A percentile compares a stretch with the other conserved stretches of the same genome.
phyloP scores from a whole-genome alignment of 2,329 filamentous ascomycete species.

The Nannizzia gypsea region DNA sequence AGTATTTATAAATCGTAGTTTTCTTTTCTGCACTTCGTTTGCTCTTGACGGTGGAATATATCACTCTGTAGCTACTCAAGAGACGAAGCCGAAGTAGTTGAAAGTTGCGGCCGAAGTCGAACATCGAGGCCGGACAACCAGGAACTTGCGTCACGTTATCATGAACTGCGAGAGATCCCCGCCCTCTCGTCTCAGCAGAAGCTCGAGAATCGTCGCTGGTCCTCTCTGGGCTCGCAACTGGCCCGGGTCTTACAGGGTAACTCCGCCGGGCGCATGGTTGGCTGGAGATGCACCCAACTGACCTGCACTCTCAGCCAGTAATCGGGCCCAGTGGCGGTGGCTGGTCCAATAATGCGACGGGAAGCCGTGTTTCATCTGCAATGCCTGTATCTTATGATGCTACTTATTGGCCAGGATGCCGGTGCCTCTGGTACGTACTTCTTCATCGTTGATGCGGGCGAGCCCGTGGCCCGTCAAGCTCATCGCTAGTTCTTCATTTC shows the following conservation, averaged over 20 bases:
- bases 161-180: conserved; percentile 4
- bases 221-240: not conserved
- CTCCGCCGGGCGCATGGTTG: not conserved
- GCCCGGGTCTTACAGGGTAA: not conserved
- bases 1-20: not conserved
- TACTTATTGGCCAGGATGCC: not conserved
- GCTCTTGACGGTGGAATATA: not conserved
- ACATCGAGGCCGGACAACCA: not conserved
- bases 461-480: not conserved
- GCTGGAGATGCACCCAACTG: not conserved
- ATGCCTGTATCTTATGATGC: not conserved
- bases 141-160: conserved; percentile 4
- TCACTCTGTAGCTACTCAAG: not conserved
- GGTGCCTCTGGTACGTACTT: not conserved
- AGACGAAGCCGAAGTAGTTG: not conserved
- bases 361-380: conserved; percentile 1
- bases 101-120: not conserved
- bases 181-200: not conserved
- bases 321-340: not conserved
- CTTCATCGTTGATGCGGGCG: not conserved
- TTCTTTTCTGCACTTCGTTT: not conserved
- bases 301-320: not conserved
- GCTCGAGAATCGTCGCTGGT: not conserved
- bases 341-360: not conserved
- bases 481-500: not conserved